Conservation (phyloP, 1,284 basidiomycete species). For the Ustilago shanxiensis region DNA sequence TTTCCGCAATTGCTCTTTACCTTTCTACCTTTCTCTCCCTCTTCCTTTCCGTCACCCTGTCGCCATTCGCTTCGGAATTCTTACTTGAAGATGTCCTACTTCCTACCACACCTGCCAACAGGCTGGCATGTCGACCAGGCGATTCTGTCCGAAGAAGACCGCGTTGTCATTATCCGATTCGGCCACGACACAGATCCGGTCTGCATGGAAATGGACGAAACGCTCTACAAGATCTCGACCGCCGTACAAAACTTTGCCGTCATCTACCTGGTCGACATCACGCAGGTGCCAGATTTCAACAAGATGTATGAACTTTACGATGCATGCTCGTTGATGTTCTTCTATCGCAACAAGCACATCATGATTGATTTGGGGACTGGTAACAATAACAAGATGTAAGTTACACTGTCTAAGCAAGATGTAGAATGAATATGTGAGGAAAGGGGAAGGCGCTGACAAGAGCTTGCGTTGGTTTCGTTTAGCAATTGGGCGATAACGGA, state of each 20-base stretch:
- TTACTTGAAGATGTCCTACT: conserved; percentile 72
- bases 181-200: conserved; percentile 89
- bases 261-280: conserved; percentile 95
- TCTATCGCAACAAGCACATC: conserved; percentile 90
- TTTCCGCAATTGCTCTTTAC: neutral
- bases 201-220: conserved; percentile 99
- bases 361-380: conserved; percentile 99
- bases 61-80: neutral
- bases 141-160: conserved; percentile 96
- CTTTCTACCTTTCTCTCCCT: neutral
- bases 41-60: neutral
- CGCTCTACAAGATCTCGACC: conserved; percentile 89
- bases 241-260: conserved; percentile 99
- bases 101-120: conserved; percentile 89
- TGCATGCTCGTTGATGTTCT: conserved; percentile 62
- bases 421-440: too few relatives aligned
- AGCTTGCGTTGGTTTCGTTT: neutral
- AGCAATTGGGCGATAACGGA: conserved; percentile 69
- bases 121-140: conserved; percentile 75
- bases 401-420: neutral
- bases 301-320: conserved; percentile 75
- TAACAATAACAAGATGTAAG: conserved; percentile 96
- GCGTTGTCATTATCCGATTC: conserved; percentile 93
- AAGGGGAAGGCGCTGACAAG: neutral
- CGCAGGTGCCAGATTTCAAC: conserved; percentile 98